A percentile compares a stretch with the other conserved stretches of the same genome.
Evolutionary conservation across 2,329 filamentous ascomycete species (phyloP).

Genomic region (Apiospora pterosperma): DNA sequence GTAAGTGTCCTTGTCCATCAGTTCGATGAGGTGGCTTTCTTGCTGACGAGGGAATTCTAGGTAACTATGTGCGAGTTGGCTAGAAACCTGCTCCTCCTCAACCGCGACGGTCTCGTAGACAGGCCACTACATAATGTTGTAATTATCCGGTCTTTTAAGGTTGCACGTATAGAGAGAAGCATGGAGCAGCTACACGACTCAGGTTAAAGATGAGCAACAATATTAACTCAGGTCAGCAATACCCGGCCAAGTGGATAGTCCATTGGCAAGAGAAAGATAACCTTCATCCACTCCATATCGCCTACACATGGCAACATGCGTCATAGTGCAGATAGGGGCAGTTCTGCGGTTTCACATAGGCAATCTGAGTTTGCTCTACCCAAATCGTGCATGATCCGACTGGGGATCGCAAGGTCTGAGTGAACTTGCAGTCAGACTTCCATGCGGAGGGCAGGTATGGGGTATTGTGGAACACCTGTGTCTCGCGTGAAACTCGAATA

Average conservation of each 20-base stretch:
- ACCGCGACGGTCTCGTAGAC: background rate
- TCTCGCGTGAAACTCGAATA: background rate
- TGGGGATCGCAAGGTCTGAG: background rate
- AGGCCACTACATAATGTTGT: slow-evolving; percentile 1
- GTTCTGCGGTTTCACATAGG: background rate
- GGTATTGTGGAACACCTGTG: background rate
- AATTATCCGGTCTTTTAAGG: background rate
- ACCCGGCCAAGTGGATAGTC: background rate
- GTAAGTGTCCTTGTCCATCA: slow-evolving; percentile 47
- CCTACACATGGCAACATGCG: background rate
- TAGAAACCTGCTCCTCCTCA: slow-evolving; percentile 15
- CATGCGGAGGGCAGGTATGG: background rate
- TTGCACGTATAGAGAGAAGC: background rate
- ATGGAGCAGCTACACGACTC: background rate
- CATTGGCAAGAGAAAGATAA: background rate
- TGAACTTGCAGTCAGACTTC: background rate
- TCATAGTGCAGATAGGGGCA: background rate
- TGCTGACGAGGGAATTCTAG: slow-evolving; percentile 26
- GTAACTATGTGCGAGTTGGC: slow-evolving; percentile 48
- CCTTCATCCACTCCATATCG: background rate
- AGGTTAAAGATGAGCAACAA: background rate
- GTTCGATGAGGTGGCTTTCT: background rate
- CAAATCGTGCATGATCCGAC: background rate
- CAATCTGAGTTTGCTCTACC: background rate
- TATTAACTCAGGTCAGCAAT: background rate